Evolutionary conservation across 2,329 filamentous ascomycete species (phyloP), one percentile per base, ranked within the genome.

Genomic region (Hirsutella minnesotensis): DNA sequence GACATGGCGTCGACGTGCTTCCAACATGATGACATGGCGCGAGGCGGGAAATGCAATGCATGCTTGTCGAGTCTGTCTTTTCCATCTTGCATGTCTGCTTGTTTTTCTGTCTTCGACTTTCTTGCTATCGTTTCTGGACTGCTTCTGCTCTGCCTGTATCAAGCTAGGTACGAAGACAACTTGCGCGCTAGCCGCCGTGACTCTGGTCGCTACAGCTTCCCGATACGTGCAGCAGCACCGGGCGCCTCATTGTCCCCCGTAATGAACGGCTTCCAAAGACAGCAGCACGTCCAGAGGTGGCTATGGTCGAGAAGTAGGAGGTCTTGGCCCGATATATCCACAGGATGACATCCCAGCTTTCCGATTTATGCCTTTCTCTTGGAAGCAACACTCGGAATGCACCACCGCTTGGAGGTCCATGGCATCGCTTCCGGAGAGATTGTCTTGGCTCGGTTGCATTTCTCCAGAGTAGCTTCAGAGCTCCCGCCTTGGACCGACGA

Each of bases 51-150:
- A 59, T 12, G 59, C 62, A 67, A 57, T 61, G 58, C 53, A 66
- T 61, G 61, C 62, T 62, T 62, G 65, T 65, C 65, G 65, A 63
- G 62, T 62, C 60, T 58, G 63, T 46, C 38, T 54, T 48, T 20
- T 42, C 43, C 36, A 39, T n/a, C 10, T 40, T 33, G 15, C 30
- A 21, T 39, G 15, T 39, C 16, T 20, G 42, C 41, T 40, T 46
- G 38, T 46, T 43, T 47, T 41, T 43, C 40, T 48, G 38, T 43
- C 65, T 42, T 44, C 66, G 61, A 67, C 63, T 69, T 81, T 76
- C n/a, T 82, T 27, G 80, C 81, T 84, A 85, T 79, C 79, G 75
- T 27, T n/a, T 79, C 74, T 77, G 77, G 77, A 56, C 56, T 63
- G 39, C 51, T 61, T 50, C 43, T 27, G 24, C 24, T 58, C 53